Evolutionary conservation across 805 yeast genomes (phyloP), one percentile per base, ranked within the genome.

Genomic region (Yamadazyma takamatsuzukensis): DNA sequence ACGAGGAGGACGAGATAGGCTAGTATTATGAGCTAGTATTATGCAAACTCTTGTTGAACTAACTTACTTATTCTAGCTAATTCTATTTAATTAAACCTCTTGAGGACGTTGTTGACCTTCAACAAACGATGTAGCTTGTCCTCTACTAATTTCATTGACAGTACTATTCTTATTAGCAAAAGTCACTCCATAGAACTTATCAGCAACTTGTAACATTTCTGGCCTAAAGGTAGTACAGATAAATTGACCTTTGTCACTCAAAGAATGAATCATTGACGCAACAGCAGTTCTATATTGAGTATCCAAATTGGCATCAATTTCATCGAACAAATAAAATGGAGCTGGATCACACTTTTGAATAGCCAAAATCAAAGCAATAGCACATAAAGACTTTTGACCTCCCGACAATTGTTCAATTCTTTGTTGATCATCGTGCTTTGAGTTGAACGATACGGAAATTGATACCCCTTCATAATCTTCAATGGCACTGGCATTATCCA

Each of bases 301-400:
- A 59, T 93, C 98, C 41, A 93, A 68, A 47, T 90, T 93, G 4
- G 97, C 97, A 61, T 93, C 98, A 38, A 93, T 83, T 63, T 93
- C 98, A 59, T 93, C 98, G 57, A 93, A 90, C 29, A 93, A 60
- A 53, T 93, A 93, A 56, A 93, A 93, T 30, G 97, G 97, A 6
- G 97, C 97, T 8, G 97, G 97, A 47, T 93, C 97, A 43, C 94
- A 86, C 51, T 75, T 78, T 62, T 93, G 98, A 39, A 90, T 86
- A 4, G 98, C 97, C 37, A 93, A 70, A 44, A 93, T 89, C 31
- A 93, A 71, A 0, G 97, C 89, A 45, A 93, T 78, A 1, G 98
- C 97, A 66, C 97, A 89, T n/a, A 93, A 65, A 0, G 97, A 84
- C 54, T 90, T 90, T 52, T 93, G 98, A 8, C 98, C 98, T 25